phyloP scores from a whole-genome alignment of 2,329 filamentous ascomycete genomes.

The Pseudopyrenochaeta lycopersici region DNA sequence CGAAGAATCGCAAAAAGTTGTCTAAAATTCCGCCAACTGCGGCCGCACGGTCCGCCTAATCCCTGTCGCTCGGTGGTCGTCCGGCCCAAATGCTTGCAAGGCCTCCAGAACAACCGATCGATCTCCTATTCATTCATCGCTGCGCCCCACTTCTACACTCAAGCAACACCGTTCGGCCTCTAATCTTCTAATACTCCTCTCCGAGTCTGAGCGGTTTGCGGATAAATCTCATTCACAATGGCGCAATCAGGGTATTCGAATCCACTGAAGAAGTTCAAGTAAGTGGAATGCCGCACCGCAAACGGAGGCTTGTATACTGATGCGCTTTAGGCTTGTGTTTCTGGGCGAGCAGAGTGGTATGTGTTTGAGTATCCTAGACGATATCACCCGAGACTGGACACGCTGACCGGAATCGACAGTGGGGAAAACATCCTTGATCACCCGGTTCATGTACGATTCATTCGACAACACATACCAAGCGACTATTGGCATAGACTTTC shows the following conservation, averaged over 20 bases:
- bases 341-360: conserved; percentile 98
- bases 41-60: conserved; percentile 12
- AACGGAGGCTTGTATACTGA: conserved; percentile 31
- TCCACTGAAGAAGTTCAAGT: conserved; percentile 99
- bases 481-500: conserved; percentile 98
- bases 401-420: conserved; percentile 64
- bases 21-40: conserved; percentile 19
- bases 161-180: conserved; percentile 1
- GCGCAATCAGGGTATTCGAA: conserved; percentile 91
- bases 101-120: conserved; percentile 22
- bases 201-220: conserved; percentile 6
- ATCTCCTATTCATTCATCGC: conserved; percentile 34
- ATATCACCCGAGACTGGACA: neutral
- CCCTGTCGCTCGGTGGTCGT: conserved; percentile 21
- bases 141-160: conserved; percentile 17
- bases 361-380: conserved; percentile 38
- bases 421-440: conserved; percentile 98
- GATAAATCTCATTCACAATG: conserved; percentile 65
- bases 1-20: conserved; percentile 21
- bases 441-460: conserved; percentile 99
- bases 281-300: conserved; percentile 25
- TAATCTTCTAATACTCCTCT: conserved; percentile 6
- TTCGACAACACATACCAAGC: conserved; percentile 99
- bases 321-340: conserved; percentile 80
- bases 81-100: conserved; percentile 15